These are phyloP conservation scores for Hibiscus trionum DNA, from an alignment of 345 rosid genomes.

Conservation along the genomic window DNA sequence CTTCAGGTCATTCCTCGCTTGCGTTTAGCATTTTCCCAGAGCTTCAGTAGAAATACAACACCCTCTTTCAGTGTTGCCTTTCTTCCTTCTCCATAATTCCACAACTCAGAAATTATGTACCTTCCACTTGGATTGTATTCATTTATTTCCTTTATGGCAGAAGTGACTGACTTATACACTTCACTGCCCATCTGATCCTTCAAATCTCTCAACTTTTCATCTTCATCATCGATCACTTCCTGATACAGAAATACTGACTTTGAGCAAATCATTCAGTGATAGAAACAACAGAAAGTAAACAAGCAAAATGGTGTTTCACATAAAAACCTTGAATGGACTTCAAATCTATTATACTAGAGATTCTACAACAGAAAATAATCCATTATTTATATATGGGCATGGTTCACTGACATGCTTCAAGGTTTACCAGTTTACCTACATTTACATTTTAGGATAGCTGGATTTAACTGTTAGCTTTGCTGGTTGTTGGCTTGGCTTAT, in stretches of 20 bases:
- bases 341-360: background rate
- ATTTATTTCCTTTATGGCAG: conserved; percentile 63
- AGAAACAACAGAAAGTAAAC: background rate
- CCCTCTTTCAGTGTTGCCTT: conserved; percentile 68
- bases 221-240: conserved; percentile 59
- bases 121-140: conserved; percentile 94
- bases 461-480: background rate
- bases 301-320: background rate
- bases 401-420: background rate
- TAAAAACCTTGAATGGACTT: background rate
- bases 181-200: conserved; percentile 50
- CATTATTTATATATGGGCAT: background rate
- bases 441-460: background rate
- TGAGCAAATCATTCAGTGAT: background rate
- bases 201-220: conserved; percentile 56
- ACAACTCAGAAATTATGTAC: conserved; percentile 65
- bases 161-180: conserved; percentile 48
- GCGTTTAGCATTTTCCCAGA: conserved; percentile 41
- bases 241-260: conserved; percentile 23
- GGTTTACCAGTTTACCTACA: background rate
- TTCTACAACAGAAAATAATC: background rate
- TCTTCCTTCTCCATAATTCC: conserved; percentile 63
- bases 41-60: conserved; percentile 39
- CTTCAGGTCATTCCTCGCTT: conserved; percentile 26
- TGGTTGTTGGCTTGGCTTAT: background rate